Evolutionary conservation across 192 early-diverging fungal genomes (phyloP), one percentile per base, ranked within the genome.

Genomic region (Podila epigama): DNA sequence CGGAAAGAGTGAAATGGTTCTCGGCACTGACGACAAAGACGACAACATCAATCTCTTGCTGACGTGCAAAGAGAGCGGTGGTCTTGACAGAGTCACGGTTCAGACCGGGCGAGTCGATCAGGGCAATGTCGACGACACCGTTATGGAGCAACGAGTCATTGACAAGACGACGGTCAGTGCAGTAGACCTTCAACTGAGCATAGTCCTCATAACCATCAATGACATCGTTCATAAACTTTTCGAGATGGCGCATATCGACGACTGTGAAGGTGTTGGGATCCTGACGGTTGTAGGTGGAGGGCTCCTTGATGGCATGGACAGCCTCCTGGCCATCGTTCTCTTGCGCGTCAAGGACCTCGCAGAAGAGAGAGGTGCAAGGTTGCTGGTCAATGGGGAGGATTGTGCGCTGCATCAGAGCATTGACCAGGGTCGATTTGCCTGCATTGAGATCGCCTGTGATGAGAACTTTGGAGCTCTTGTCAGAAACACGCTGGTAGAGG

Each of bases 21-120:
- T 98, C 97, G 15, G 97, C 96, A 80, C 95, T 95, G 58, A 99
- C 98, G 22, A 99, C 94, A 89, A 99, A 99, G 2, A 99, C 93
- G 64, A 99, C 92, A 20, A 98, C 98, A 79, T 99, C 98, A 78
- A 99, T 99, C 79, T 97, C 96, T 77, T 98, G 95, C 80, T 99
- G 98, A 57, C 95, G 91, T 13, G 96, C 93, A 90, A 99, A 98
- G 7, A 98, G 84, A 48, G 94, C 92, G 12, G 94, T 98, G 12
- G 98, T 99, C 83, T 99, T 98, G 75, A 97, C 89, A 53, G 95
- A 95, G 82, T 99, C 98, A 54, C 94, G 94, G 84, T 99, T 99
- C 63, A 99, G 86, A 22, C 98, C 98, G 18, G 98, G 98, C 10
- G 96, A 99, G 71, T 99, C 98, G 63, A 99, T 98, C 69, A 99